Base-by-base conservation (phyloP, 805 yeast genomes). In the Metschnikowia rubicola region DNA sequence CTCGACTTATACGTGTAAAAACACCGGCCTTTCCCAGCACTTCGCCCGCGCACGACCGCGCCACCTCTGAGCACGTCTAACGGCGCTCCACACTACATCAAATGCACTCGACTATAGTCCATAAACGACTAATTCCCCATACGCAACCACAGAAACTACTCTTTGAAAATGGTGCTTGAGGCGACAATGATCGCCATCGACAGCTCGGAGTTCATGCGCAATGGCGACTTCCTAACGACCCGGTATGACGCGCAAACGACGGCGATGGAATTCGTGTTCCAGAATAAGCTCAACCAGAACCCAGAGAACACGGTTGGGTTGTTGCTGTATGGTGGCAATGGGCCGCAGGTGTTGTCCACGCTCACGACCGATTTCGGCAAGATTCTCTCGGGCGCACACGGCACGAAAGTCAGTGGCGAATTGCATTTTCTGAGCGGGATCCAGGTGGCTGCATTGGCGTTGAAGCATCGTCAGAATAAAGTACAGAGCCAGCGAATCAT, bases 181-280 rank as follows among this genome's bases (percentile, higher is more conserved):
- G 98, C 98, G 53, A 87, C 97, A 12, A 91, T 94, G 86, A 80
- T 94, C 53, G 88, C 90, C 61, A 79, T 94, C 62, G 99, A 94
- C 74, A 92, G 90, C 75, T 89, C 97, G 43, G 99, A 94, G 71
- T 92, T 78, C 67, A 87, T 91, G 81, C 79, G 99, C 61, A 94
- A 94, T 64, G 99, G 98, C 30, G 99, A 94, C 66, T 94, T 84
- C 61, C 78, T 87, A 33, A 82, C 95, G 13, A 84, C 91, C 12
- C 78, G 99, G 60, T 91, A 83, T 63, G 95, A 87, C 54, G 97
- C 98, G 1, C 97, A 94, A 68, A 74, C 87, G 51, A 96, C 94
- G 53, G 83, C 97, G 9, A 90, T 91, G 29, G 94, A 89, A 57
- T 74, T 83, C 57, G 81, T 94, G 38, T 95, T 94, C 73, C 85